Evolutionary conservation across 306 rosid species (phyloP).

Genomic region (Dryas octopetala): DNA sequence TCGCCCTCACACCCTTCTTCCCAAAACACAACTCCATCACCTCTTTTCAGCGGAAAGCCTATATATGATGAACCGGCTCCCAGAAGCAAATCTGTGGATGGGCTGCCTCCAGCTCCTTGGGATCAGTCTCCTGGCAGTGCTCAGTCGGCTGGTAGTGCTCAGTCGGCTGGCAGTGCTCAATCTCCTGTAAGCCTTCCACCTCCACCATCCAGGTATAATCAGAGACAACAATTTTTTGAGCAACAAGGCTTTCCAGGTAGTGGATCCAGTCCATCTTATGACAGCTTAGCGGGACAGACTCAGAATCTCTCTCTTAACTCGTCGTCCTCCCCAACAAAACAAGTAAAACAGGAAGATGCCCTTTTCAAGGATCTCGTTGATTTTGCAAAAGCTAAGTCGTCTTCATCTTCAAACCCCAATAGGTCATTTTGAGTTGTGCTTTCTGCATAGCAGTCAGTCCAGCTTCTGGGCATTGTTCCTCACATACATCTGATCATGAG

Average conservation of each 20-base stretch:
- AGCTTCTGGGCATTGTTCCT: constrained; percentile 37
- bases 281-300: constrained; percentile 71
- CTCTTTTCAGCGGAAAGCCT: constrained; percentile 47
- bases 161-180: constrained; percentile 25
- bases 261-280: constrained; percentile 63
- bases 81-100: constrained; percentile 52
- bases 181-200: constrained; percentile 62
- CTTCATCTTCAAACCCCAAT: constrained; percentile 70
- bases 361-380: constrained; percentile 85
- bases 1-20: constrained; percentile 47
- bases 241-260: constrained; percentile 34
- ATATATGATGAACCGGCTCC: constrained; percentile 64
- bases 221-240: constrained; percentile 81
- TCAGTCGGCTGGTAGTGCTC: constrained; percentile 16
- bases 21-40: constrained; percentile 41
- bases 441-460: constrained; percentile 31
- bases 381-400: constrained; percentile 79
- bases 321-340: constrained; percentile 52
- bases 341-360: constrained; percentile 74
- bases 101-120: constrained; percentile 71
- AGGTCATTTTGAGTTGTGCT: constrained; percentile 55
- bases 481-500: constrained; percentile 37
- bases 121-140: constrained; percentile 44
- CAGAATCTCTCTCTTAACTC: constrained; percentile 70
- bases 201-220: constrained; percentile 71